These are phyloP conservation scores for Wickerhamomyces alni DNA, from an alignment of 805 yeast species.

Conservation along the genomic window DNA sequence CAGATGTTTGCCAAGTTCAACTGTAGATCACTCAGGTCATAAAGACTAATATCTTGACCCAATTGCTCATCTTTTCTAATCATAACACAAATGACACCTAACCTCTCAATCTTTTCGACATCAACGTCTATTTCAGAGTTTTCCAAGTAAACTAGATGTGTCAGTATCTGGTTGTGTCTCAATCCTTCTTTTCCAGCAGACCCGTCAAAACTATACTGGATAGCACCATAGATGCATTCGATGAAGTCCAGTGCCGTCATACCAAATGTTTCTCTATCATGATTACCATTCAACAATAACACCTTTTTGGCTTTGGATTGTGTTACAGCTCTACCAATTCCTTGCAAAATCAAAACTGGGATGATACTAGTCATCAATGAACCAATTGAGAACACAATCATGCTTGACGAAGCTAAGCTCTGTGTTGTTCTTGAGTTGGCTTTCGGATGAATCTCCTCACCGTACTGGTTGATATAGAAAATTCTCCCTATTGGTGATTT, in stretches of 20 bases:
- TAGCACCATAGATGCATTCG: constrained; percentile 47
- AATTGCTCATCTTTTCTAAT: constrained; percentile 25
- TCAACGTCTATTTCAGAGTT: constrained; percentile 48
- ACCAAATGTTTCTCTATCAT: constrained; percentile 76
- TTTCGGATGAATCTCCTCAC: constrained; percentile 75
- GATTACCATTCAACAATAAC: constrained; percentile 63
- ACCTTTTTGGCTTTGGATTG: constrained; percentile 39
- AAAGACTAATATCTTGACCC: constrained; percentile 23
- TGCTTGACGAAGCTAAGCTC: constrained; percentile 42
- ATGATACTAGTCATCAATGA: constrained; percentile 82
- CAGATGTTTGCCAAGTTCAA: constrained; percentile 15
- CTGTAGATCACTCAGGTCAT: constrained; percentile 39
- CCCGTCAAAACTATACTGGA: constrained; percentile 39
- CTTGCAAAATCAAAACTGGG: constrained; percentile 70
- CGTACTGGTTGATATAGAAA: constrained; percentile 80
- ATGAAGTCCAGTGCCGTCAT: constrained; percentile 58
- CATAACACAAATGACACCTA: constrained; percentile 43
- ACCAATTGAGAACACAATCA: constrained; percentile 75
- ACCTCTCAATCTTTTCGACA: constrained; percentile 27
- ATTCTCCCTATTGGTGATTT: constrained; percentile 68
- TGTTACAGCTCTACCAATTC: constrained; percentile 59
- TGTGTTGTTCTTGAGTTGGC: constrained; percentile 59
- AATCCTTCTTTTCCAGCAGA: constrained; percentile 3
- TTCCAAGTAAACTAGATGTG: constrained; percentile 56
- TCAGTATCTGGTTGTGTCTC: constrained; percentile 44